Percentiles rank a stretch among this genome's conserved stretches.
Evolutionary conservation across 345 rosid genomes (phyloP).

Genomic region (Populus ilicifolia): DNA sequence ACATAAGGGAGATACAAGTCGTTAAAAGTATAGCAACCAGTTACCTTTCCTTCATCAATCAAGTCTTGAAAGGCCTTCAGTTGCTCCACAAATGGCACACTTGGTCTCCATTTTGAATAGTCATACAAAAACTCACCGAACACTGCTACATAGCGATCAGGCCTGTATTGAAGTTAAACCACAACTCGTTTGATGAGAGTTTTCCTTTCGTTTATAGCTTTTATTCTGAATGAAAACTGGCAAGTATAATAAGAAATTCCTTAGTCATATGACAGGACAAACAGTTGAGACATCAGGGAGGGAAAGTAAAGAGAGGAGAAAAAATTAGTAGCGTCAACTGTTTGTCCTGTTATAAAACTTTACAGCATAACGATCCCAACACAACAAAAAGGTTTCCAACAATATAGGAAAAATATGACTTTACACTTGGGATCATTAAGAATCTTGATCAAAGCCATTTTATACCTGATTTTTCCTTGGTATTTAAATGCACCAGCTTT

Average conservation of each 20-base stretch:
- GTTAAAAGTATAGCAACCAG: no score
- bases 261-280: neutral
- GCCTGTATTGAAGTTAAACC: slow-evolving; percentile 50
- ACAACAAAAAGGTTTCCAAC: neutral
- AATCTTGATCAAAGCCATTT: no score
- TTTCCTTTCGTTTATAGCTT: neutral
- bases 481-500: no score
- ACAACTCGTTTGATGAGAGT: neutral
- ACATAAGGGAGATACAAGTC: no score
- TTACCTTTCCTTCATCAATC: slow-evolving; percentile 84
- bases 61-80: slow-evolving; percentile 74
- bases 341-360: no score
- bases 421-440: neutral
- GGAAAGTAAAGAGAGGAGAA: no score
- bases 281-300: neutral
- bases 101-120: slow-evolving; percentile 69
- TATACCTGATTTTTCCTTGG: no score
- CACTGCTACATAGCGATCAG: slow-evolving; percentile 88
- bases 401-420: neutral
- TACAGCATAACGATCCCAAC: no score
- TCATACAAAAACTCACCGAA: slow-evolving; percentile 69
- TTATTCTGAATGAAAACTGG: neutral
- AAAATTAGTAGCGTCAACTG: no score
- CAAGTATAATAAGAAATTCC: neutral
- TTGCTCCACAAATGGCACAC: slow-evolving; percentile 77